A percentile compares a stretch with the other conserved stretches of the same genome.
phyloP scores from a whole-genome alignment of 2,329 filamentous ascomycete species.

The Botryotinia globosa region DNA sequence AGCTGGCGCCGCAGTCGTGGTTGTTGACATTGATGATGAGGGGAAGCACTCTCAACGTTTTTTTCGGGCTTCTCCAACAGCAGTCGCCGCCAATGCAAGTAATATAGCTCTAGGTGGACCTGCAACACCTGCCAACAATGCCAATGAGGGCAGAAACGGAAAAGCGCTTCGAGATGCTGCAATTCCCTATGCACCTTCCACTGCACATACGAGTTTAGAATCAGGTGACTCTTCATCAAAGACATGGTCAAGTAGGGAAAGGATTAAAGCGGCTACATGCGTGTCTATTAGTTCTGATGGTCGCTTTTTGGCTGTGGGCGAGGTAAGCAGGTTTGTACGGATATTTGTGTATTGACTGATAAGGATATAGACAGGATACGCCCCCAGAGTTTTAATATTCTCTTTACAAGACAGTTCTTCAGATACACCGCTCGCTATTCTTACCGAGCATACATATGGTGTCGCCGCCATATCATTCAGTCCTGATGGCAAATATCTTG shows the following conservation, averaged over 20 bases:
- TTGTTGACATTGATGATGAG: conserved; percentile 73
- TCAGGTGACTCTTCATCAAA: conserved; percentile 66
- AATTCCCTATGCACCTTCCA: conserved; percentile 39
- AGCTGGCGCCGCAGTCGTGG: conserved; percentile 88
- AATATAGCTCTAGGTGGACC: conserved; percentile 52
- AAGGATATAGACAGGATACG: conserved; percentile 71
- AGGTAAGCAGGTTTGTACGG: conserved; percentile 50
- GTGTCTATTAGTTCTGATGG: conserved; percentile 85
- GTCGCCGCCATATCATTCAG: conserved; percentile 89
- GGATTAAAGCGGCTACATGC: conserved; percentile 91
- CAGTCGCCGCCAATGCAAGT: conserved; percentile 58
- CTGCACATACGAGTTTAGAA: conserved; percentile 43
- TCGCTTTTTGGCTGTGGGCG: conserved; percentile 84
- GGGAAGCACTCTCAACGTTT: conserved; percentile 72
- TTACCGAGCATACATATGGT: conserved; percentile 87
- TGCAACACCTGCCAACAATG: conserved; percentile 54
- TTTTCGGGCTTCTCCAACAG: conserved; percentile 80
- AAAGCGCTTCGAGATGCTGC: conserved; percentile 48
- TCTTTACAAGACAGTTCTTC: conserved; percentile 75
- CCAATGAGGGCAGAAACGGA: conserved; percentile 62
- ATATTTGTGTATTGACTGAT: conserved; percentile 31
- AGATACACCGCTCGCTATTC: conserved; percentile 77
- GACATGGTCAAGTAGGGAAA: conserved; percentile 84
- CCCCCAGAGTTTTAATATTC: conserved; percentile 86
- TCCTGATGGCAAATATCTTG: conserved; percentile 78